Evolutionary conservation across 2,329 filamentous ascomycete species (phyloP), one percentile per base, ranked within the genome.

Genomic region (Pseudogymnoascus sp.): DNA sequence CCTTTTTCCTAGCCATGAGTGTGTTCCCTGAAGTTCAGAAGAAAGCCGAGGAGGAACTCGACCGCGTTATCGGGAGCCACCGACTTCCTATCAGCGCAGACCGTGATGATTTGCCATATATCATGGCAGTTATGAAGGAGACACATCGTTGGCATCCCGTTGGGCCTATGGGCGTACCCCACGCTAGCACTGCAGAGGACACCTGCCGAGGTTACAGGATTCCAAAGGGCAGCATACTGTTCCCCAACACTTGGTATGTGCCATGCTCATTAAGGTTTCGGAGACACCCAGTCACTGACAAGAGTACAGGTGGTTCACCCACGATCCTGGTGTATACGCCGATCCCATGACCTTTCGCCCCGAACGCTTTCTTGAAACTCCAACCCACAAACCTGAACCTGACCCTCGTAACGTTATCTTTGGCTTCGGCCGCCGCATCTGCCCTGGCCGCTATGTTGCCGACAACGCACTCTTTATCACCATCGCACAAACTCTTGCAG

Each of bases 161-260:
- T 3, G 76, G 74, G 10, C 78, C 79, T 0, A 70, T 81, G 2
- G 79, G 78, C 4, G 78, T 85, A 37, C 82, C 83, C 1, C 83
- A 85, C 69, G 76, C 74, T 44, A 76, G 80, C 16, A 74, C 79
- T 2, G 71, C 78, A 61, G 82, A 85, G 53, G 83, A 85, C 62
- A 74, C 78, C 13, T 85, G 84, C 68, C 74, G 80, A 26, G 82
- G 78, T 59, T 80, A 81, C 69, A 77, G 78, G 64, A 83, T 86
- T 61, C 81, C 81, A n/a, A 79, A 78, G n/a, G 83, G 82, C 2
- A 76, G 75, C 53, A 74, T 75, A 4, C 4, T 65, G 13, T 24
- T 62, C n/a, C 14, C 42, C 6, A 71, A 70, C 59, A 66, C 63
- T 26, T 64, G 63, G 63, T 63, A 59, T 50, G 24, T 19, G 33